Evolutionary conservation across 306 rosid species (phyloP), one percentile per base, ranked within the genome.

Genomic region (Morella rubra): DNA sequence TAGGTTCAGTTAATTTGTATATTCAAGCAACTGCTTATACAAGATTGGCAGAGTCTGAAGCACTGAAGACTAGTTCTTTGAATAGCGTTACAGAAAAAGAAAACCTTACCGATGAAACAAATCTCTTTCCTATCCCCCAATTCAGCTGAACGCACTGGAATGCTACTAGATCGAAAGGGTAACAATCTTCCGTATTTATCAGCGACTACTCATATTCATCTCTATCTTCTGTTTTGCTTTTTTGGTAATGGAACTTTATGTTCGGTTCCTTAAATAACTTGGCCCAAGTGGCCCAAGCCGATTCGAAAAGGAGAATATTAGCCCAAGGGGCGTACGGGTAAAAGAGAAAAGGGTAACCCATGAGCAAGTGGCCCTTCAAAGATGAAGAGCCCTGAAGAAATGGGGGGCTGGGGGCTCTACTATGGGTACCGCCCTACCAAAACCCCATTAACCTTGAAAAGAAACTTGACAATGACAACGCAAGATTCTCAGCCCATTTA

Each of bases 141-240:
- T 59, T 94, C 96, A 27, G 98, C 97, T 60, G 96, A 94, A 88
- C 81, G 67, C 24, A 27, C 92, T 11, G 93, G 95, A 79, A 49
- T 94, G 73, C 75, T 92, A 65, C 93, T 96, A 60, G 88, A 86
- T 64, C 90, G 87, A 24, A 78, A 84, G 27, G 97, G 97, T 94
- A 84, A 83, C 60, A 37, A 13, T 75, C 44, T 42, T 75, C 72
- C 44, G 0, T 13, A 22, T 40, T 16, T 50, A 61, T 13, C 52
- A 44, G 54, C 13, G 6, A 0, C 4, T 71, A 20, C 37, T 32
- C 20, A 73, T 24, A 7, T 19, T 22, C 16, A 18, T 32, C 3
- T 72, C 32, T 61, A 22, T 58, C 47, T n/a, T 58, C 8, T 70
- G 44, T 24, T 70, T 58, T 22, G 46, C 52, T 69, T 12, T 10